phyloP scores from a whole-genome alignment of 805 yeast genomes.

The Monosporozyma aerobia region DNA sequence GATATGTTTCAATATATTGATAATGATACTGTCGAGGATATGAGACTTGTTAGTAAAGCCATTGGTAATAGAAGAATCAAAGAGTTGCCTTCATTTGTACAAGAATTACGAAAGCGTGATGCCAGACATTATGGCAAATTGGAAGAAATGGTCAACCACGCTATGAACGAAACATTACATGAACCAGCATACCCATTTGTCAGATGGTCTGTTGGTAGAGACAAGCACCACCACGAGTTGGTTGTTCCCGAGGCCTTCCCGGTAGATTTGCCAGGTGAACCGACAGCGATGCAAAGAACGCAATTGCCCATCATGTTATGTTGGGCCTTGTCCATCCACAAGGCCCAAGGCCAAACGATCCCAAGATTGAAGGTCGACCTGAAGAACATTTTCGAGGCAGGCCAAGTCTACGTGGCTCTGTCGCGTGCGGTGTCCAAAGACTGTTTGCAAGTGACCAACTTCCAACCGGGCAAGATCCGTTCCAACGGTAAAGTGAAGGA shows the following conservation, averaged over 20 bases:
- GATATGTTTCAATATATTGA: conserved; percentile 20
- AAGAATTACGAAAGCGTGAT: conserved; percentile 20
- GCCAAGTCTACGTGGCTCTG: conserved; percentile 77
- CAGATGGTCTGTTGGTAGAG: conserved; percentile 25
- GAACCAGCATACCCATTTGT: conserved; percentile 27
- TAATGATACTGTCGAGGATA: conserved; percentile 23
- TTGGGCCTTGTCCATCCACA: conserved; percentile 80
- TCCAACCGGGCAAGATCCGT: conserved; percentile 46
- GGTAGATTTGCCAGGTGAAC: conserved; percentile 29
- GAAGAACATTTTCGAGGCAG: conserved; percentile 60
- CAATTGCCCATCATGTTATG: conserved; percentile 67
- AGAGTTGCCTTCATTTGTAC: conserved; percentile 22
- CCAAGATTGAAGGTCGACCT: conserved; percentile 63
- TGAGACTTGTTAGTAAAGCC: conserved; percentile 29
- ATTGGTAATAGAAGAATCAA: conserved; percentile 15
- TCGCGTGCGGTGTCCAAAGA: conserved; percentile 69
- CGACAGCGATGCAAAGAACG: conserved; percentile 32
- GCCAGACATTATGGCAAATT: conserved; percentile 9
- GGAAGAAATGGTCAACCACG: conserved; percentile 13
- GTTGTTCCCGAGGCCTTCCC: conserved; percentile 34
- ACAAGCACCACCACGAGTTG: conserved; percentile 24
- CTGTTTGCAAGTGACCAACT: conserved; percentile 55
- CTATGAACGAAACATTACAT: conserved; percentile 12
- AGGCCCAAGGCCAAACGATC: conserved; percentile 79
- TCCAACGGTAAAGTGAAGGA: conserved; percentile 51